Conservation (phyloP, 2,329 filamentous ascomycete species). For the Dothideomycetidae sp. region DNA sequence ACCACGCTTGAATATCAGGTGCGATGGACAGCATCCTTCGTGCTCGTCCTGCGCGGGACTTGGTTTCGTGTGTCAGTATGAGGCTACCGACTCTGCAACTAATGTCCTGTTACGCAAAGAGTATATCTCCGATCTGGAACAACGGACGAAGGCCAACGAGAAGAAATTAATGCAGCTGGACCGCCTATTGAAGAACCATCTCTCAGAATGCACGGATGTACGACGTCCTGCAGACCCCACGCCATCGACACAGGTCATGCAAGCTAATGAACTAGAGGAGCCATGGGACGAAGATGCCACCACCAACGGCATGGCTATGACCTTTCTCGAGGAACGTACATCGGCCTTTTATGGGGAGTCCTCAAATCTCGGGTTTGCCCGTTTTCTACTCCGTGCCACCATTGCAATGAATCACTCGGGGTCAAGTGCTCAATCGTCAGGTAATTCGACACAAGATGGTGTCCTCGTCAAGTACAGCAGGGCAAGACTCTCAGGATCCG, state of each 20-base stretch:
- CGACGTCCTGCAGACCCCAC: too few relatives aligned
- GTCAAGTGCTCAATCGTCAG: too few relatives aligned
- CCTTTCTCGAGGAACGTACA: conserved; percentile 25
- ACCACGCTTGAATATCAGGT: conserved; percentile 17
- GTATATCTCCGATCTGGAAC: conserved; percentile 14
- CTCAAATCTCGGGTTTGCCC: too few relatives aligned
- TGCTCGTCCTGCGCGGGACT: conserved; percentile 30
- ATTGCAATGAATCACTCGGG: too few relatives aligned
- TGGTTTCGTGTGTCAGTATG: conserved; percentile 32
- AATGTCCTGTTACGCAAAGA: conserved; percentile 31
- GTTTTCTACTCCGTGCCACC: too few relatives aligned
- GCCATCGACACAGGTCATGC: too few relatives aligned
- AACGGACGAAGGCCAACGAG: conserved; percentile 1
- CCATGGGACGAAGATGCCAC: too few relatives aligned
- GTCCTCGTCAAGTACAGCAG: too few relatives aligned
- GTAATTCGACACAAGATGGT: too few relatives aligned
- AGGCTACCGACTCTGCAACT: conserved; percentile 21
- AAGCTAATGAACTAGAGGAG: too few relatives aligned
- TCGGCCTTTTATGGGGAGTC: conserved; percentile 26
- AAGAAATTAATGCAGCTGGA: conserved; percentile 10
- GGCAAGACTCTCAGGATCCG: too few relatives aligned
- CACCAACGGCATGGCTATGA: conserved; percentile 25
- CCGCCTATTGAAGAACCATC: conserved; percentile 6
- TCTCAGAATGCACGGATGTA: too few relatives aligned
- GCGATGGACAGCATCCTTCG: conserved; percentile 30